Evolutionary conservation across 768 basidiomycete genomes (phyloP), one percentile per base, ranked within the genome.

Genomic region (Boletus edulis): DNA sequence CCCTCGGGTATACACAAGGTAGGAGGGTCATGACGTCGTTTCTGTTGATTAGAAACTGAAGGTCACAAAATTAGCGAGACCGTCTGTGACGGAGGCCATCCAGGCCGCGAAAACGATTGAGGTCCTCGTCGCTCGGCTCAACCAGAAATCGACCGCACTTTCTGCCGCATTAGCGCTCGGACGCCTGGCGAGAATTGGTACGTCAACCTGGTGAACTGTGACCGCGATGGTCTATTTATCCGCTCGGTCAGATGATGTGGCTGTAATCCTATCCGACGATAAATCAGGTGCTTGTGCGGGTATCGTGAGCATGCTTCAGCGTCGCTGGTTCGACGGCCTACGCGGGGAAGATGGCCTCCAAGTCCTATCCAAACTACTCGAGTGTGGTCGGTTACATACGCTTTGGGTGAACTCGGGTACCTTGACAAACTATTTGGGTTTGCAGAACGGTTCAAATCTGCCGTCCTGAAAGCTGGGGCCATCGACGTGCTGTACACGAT

Each of bases 291-390:
- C 53, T 13, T 29, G 46, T 12, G 20, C 0, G 20, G 45, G 44
- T 17, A 60, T 70, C 32, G 7, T 65, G 22, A 27, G 40, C 8
- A 70, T 69, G 67, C 49, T 69, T 31, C 53, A 31, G 44, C 59
- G 57, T 46, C 58, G 66, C 40, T 66, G 68, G 66, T 69, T 70
- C n/a, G 67, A 70, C 18, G 66, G 59, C 11, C 14, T 56, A n/a
- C 54, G 49, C 1, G 66, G 66, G 35, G 68, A 68, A 58, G 68
- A 69, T 27, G 63, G 63, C 20, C 50, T 69, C 2, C 54, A 52
- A 24, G 59, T 60, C n/a, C 40, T 69, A 1, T 52, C 50, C 5
- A 43, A 56, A 29, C 15, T 70, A 5, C 45, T 70, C 6, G 48
- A 55, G 15, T 55, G 64, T 45, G 63, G 67, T 69, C 37, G 54